A percentile compares a stretch with the other conserved stretches of the same genome.
Evolutionary conservation across 2,329 filamentous ascomycete genomes (phyloP).

Genomic region (Fusarium circinatum): DNA sequence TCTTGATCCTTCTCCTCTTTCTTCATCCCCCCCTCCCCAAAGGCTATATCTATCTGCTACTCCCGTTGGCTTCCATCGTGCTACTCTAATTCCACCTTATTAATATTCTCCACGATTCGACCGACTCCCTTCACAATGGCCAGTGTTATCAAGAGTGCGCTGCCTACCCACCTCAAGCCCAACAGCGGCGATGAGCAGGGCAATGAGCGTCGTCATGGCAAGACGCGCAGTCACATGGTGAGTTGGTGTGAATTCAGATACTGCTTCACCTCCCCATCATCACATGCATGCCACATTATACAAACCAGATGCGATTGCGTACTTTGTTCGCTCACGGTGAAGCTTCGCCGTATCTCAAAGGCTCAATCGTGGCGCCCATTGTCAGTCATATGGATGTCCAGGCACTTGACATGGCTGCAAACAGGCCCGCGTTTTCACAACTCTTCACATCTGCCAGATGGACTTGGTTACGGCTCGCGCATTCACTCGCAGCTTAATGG

Average conservation of each 20-base stretch:
- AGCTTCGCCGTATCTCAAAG: background rate
- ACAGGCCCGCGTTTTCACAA: background rate
- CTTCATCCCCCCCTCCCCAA: conserved; percentile 1
- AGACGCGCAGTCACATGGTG: conserved; percentile 87
- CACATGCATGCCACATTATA: background rate
- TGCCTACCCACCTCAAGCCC: conserved; percentile 87
- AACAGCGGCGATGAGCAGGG: conserved; percentile 57
- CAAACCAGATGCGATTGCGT: background rate
- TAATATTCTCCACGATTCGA: conserved; percentile 12
- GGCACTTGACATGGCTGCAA: background rate
- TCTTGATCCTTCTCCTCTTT: conserved; percentile 15
- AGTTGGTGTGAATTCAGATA: conserved; percentile 53
- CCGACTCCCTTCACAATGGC: conserved; percentile 66
- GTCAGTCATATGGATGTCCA: background rate
- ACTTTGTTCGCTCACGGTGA: conserved; percentile 7
- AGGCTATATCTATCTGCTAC: conserved; percentile 3
- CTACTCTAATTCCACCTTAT: conserved; percentile 9
- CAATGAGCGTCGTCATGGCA: conserved; percentile 76
- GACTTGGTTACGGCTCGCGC: background rate
- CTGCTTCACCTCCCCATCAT: background rate
- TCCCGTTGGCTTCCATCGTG: conserved; percentile 5
- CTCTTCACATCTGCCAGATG: background rate
- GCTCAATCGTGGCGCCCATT: background rate
- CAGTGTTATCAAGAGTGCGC: conserved; percentile 74
- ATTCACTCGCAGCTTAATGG: background rate